Evolutionary conservation across 2,329 filamentous ascomycete species (phyloP), one percentile per base, ranked within the genome.

Genomic region (Coccinonectria pachysandricola): DNA sequence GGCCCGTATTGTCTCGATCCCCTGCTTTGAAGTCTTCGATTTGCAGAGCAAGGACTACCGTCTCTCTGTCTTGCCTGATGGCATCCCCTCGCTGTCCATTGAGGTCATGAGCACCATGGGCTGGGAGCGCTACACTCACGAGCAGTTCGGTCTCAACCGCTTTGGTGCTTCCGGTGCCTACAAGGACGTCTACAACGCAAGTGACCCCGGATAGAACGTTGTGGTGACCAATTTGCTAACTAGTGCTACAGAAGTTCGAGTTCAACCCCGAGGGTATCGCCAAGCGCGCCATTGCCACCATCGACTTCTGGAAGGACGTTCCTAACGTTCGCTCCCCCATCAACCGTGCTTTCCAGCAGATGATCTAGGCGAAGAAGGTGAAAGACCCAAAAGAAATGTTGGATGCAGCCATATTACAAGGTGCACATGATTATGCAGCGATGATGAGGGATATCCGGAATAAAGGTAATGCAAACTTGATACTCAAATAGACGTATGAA

Each of bases 121-220:
- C 47, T 98, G 91, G 91, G 87, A 96, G 75, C 82, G 88, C 62
- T 98, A 96, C 68, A 83, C 86, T 34, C 88, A 98, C 65, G 91
- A 98, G 76, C 91, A 98, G 69, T 98, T 98, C 53, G 91, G 91
- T 57, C 77, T 98, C 45, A 98, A 98, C 80, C 77, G 91, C 57
- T 98, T 98, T 62, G 91, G 91, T 76, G 88, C 88, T 45, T 93
- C 84, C 30, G 91, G 88, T 51, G 80, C 88, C 44, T 96, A 96
- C 72, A 88, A 88, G 79, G 79, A 96, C 51, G 86, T 98, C 36
- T 98, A 98, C 75, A 80, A 83, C 71, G 83, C 68, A 68, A 62
- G 71, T 60, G 29, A 29, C n/a, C 11, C 25, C 17, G 11, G 6
- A 18, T 26, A 15, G 15, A 24, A 24, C 22, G 28, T n/a, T n/a